Percentiles rank a stretch among this genome's conserved stretches.
These are phyloP conservation scores for Geranium rotundifolium DNA, from an alignment of 345 rosid genomes.

Conservation along the genomic window DNA sequence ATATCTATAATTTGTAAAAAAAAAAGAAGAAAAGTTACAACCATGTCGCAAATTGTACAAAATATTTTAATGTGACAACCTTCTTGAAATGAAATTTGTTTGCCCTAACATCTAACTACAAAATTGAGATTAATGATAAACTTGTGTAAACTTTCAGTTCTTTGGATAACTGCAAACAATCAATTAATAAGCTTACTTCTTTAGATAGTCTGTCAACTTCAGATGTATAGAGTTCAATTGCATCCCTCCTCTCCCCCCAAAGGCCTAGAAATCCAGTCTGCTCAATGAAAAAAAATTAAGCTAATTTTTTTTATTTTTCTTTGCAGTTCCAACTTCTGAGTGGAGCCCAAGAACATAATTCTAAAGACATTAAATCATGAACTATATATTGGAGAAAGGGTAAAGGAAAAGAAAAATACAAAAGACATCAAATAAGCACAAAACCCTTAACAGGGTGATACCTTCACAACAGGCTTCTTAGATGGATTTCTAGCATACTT, in stretches of 20 bases:
- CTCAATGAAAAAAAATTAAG: conserved; percentile 8
- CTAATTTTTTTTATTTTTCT: neutral
- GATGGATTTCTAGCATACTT: conserved; percentile 54
- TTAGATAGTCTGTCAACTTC: conserved; percentile 46
- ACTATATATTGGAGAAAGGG: neutral
- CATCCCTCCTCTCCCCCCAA: conserved; percentile 61
- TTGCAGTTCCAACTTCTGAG: neutral
- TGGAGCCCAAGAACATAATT: neutral
- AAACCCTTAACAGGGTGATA: conserved; percentile 7
- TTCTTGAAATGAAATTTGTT: no score
- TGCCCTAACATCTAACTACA: neutral
- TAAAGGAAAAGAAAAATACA: no score
- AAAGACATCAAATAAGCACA: no score
- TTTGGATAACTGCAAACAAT: no score
- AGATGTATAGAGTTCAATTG: conserved; percentile 50
- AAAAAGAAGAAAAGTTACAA: neutral
- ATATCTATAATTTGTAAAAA: conserved; percentile 30
- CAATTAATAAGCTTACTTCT: conserved; percentile 28
- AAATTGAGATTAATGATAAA: neutral
- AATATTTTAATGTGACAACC: neutral
- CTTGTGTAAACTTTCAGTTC: neutral
- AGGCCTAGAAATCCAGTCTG: conserved; percentile 75
- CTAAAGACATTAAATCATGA: neutral
- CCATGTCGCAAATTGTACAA: neutral
- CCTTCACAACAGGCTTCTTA: conserved; percentile 48